Percentiles rank a stretch among this genome's conserved stretches.
Evolutionary conservation across 108 stramenopile species (phyloP).

Genomic region (Chaetoceros muelleri): DNA sequence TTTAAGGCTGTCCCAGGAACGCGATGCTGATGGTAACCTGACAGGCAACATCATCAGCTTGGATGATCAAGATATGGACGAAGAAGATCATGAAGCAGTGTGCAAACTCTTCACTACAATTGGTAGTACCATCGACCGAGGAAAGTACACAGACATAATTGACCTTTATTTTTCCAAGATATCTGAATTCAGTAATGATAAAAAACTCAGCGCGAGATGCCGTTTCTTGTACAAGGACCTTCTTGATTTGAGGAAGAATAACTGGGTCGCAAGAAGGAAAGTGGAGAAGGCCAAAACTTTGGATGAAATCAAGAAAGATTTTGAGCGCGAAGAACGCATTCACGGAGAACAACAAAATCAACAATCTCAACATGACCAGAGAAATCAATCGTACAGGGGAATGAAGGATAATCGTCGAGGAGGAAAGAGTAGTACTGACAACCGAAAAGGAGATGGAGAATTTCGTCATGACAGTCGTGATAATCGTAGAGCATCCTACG

Average conservation of each 20-base stretch:
- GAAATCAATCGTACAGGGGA: background rate
- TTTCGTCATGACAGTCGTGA: conserved; percentile 19
- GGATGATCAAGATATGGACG: conserved; percentile 60
- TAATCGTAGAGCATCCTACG: conserved; percentile 12
- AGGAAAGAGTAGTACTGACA: conserved; percentile 1
- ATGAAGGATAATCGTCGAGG: conserved; percentile 11
- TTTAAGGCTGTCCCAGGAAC: conserved; percentile 64
- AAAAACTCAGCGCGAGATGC: conserved; percentile 54
- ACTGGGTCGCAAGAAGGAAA: conserved; percentile 85
- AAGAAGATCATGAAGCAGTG: conserved; percentile 88
- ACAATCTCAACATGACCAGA: conserved; percentile 33
- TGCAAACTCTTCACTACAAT: conserved; percentile 76
- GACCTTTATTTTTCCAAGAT: conserved; percentile 65
- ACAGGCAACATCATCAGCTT: conserved; percentile 26
- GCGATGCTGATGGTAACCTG: conserved; percentile 27
- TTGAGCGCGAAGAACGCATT: conserved; percentile 64
- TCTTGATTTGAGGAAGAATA: conserved; percentile 74
- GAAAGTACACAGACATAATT: conserved; percentile 43
- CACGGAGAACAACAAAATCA: conserved; percentile 20
- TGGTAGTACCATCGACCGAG: conserved; percentile 67
- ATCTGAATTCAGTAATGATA: conserved; percentile 33
- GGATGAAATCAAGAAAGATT: conserved; percentile 80
- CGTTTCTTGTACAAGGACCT: conserved; percentile 96
- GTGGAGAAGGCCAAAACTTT: conserved; percentile 91
- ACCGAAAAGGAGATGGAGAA: conserved; percentile 25